These are phyloP conservation scores for Chenopodium quinoa DNA, from an alignment of 148 eudicot species.

Conservation along the genomic window DNA sequence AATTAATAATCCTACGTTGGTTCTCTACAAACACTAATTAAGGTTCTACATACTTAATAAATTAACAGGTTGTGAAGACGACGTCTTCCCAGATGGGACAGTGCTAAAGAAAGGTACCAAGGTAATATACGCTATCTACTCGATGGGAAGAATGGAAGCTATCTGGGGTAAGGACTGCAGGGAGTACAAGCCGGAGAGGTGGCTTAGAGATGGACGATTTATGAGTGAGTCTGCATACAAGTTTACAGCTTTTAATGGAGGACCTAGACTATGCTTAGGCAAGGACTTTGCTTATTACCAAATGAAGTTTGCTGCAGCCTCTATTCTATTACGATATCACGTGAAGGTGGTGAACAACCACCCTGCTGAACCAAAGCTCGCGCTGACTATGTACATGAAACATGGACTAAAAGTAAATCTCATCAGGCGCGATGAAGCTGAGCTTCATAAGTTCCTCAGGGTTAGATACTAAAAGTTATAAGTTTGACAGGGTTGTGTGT, in stretches of 20 bases:
- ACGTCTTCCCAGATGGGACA: slow-evolving; percentile 90
- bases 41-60: neutral
- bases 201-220: slow-evolving; percentile 80
- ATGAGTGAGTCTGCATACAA: slow-evolving; percentile 94
- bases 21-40: neutral
- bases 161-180: slow-evolving; percentile 95
- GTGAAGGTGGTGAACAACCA: slow-evolving; percentile 63
- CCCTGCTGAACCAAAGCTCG: slow-evolving; percentile 75
- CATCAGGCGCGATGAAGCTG: slow-evolving; percentile 40
- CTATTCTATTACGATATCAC: slow-evolving; percentile 62
- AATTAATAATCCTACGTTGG: neutral
- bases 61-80: slow-evolving; percentile 70
- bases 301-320: slow-evolving; percentile 89
- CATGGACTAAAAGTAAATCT: slow-evolving; percentile 80
- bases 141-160: slow-evolving; percentile 94
- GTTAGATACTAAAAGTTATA: slow-evolving; percentile 16
- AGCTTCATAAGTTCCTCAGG: slow-evolving; percentile 33
- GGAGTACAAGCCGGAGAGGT: slow-evolving; percentile 86
- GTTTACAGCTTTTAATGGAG: slow-evolving; percentile 93
- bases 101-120: slow-evolving; percentile 79
- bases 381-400: slow-evolving; percentile 94
- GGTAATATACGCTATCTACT: slow-evolving; percentile 79
- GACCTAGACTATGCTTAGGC: slow-evolving; percentile 91
- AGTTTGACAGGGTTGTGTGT: neutral
- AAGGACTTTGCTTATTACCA: slow-evolving; percentile 97